A percentile compares a stretch with the other conserved stretches of the same genome.
Evolutionary conservation across 192 early-diverging fungal species (phyloP).

Genomic region (Backusella circina): DNA sequence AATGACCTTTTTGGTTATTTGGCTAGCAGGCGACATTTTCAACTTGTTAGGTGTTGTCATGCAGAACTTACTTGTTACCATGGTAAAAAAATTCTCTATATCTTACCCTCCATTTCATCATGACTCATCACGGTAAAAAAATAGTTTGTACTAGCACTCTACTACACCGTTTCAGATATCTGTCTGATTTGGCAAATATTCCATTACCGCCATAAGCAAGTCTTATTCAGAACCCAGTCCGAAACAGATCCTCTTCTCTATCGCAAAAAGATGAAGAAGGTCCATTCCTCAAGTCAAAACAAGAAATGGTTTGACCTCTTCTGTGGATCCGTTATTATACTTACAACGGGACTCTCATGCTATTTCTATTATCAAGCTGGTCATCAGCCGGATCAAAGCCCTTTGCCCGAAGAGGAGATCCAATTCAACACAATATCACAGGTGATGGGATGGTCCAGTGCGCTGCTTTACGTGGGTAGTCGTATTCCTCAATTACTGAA

Average conservation of each 20-base stretch:
- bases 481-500: slow-evolving; percentile 81
- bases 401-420: not conserved
- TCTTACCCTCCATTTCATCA: too few species aligned
- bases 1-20: slow-evolving; percentile 65
- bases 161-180: slow-evolving; percentile 71
- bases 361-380: slow-evolving; percentile 2
- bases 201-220: slow-evolving; percentile 50
- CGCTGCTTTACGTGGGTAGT: slow-evolving; percentile 63
- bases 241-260: not conserved
- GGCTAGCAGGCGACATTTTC: slow-evolving; percentile 77
- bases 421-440: slow-evolving; percentile 42
- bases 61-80: slow-evolving; percentile 65
- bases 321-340: not conserved
- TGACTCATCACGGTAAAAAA: slow-evolving; percentile 59
- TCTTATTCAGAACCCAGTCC: not conserved
- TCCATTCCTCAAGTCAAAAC: not conserved
- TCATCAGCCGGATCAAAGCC: not conserved
- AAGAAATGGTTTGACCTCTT: not conserved
- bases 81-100: slow-evolving; percentile 39
- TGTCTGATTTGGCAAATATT: slow-evolving; percentile 63
- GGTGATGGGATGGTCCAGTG: slow-evolving; percentile 71
- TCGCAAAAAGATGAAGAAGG: not conserved
- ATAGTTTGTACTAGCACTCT: slow-evolving; percentile 59
- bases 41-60: slow-evolving; percentile 67
- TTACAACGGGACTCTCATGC: not conserved